Evolutionary conservation across 495 filamentous ascomycete species (phyloP).

Genomic region (Pyronema domesticum): DNA sequence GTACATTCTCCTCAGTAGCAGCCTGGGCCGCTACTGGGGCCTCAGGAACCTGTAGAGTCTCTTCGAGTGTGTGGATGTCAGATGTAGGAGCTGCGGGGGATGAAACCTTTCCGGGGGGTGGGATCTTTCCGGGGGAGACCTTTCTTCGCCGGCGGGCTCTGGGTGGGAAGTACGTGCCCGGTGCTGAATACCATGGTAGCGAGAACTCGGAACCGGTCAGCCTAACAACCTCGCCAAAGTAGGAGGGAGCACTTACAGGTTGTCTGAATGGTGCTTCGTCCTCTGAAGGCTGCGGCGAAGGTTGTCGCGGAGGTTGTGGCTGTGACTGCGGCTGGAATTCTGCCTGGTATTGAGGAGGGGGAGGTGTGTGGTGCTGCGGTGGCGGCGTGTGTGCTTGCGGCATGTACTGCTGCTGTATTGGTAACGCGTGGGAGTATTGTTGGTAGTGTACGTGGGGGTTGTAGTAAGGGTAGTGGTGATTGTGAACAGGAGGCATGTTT

Average conservation of each 20-base stretch:
- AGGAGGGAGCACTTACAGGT: background rate
- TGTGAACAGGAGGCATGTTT: slow-evolving; percentile 3
- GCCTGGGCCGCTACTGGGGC: no score
- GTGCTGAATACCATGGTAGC: slow-evolving; percentile 22
- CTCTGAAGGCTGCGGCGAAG: slow-evolving; percentile 7
- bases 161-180: slow-evolving; percentile 15
- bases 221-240: background rate
- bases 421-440: background rate
- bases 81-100: no score
- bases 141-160: slow-evolving; percentile 14
- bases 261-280: slow-evolving; percentile 1
- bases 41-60: no score
- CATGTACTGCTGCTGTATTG: slow-evolving; percentile 6
- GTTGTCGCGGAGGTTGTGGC: slow-evolving; percentile 4
- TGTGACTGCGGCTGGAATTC: no score
- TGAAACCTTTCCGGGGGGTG: no score
- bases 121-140: background rate
- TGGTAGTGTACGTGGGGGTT: background rate
- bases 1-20: no score
- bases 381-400: slow-evolving; percentile 7
- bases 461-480: background rate
- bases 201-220: slow-evolving; percentile 3
- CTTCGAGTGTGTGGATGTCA: no score
- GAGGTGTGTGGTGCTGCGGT: background rate
- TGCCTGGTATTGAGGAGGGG: background rate